phyloP scores from a whole-genome alignment of 164 flowering plant genomes.

The Aristolochia contorta region DNA sequence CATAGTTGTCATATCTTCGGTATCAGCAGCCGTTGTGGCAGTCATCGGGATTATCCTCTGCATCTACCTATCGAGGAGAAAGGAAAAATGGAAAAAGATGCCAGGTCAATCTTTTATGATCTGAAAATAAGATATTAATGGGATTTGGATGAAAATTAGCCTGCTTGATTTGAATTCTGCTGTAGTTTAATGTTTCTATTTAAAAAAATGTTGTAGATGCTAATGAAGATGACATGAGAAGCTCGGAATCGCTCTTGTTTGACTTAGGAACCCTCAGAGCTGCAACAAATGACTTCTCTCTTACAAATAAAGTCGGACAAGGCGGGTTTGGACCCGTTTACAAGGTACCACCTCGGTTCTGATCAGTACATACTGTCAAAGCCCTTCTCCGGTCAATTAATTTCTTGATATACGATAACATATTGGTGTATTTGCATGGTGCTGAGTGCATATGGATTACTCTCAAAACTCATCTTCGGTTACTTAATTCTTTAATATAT shows the following conservation, averaged over 20 bases:
- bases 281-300: conserved; percentile 30
- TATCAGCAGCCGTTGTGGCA: neutral
- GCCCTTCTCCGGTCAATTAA: no score
- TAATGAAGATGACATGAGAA: neutral
- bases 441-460: no score
- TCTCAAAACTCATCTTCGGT: no score
- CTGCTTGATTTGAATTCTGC: no score
- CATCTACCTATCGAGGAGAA: neutral
- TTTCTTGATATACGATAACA: no score
- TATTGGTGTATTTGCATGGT: no score
- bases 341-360: conserved; percentile 16
- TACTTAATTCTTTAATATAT: no score
- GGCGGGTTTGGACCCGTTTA: conserved; percentile 46
- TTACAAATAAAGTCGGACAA: conserved; percentile 28
- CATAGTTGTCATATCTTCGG: neutral
- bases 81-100: neutral
- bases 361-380: neutral
- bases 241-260: conserved; percentile 11
- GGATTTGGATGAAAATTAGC: no score
- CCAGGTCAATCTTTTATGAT: neutral
- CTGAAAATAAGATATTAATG: no score
- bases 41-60: neutral
- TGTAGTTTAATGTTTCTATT: neutral
- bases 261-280: conserved; percentile 11
- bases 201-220: neutral